Conservation (phyloP, 495 filamentous ascomycete genomes). For the Penicillium cinerascens region DNA sequence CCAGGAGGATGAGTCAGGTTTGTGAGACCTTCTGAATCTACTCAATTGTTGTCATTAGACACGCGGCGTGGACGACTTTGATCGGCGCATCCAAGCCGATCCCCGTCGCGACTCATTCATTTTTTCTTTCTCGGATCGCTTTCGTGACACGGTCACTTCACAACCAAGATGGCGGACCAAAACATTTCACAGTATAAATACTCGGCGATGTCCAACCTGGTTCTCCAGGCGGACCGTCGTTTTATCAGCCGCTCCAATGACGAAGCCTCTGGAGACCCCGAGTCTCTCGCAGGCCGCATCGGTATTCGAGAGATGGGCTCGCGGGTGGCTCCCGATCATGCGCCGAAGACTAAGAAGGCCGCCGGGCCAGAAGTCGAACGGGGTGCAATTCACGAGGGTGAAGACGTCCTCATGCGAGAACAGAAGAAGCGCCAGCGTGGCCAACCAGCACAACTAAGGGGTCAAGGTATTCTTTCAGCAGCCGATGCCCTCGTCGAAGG, state of each 20-base stretch:
- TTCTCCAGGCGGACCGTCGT: constrained; percentile 97
- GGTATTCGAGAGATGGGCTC: constrained; percentile 92
- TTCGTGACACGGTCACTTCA: constrained; percentile 10
- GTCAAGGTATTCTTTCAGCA: constrained; percentile 77
- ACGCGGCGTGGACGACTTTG: constrained; percentile 24
- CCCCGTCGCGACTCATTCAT: constrained; percentile 31
- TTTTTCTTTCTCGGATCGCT: constrained; percentile 19
- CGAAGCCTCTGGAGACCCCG: constrained; percentile 94
- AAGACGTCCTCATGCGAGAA: constrained; percentile 81
- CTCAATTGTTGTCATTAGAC: constrained; percentile 19
- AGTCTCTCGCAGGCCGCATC: constrained; percentile 92
- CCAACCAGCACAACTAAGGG: constrained; percentile 67
- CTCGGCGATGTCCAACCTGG: constrained; percentile 99
- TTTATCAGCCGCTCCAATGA: constrained; percentile 90
- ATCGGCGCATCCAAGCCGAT: constrained; percentile 34
- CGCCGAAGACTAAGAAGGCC: constrained; percentile 70
- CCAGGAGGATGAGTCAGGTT: constrained; percentile 43
- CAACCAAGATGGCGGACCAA: constrained; percentile 76
- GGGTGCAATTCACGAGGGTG: constrained; percentile 76
- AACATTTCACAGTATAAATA: constrained; percentile 99
- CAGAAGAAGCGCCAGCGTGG: constrained; percentile 81
- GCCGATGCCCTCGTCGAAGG: constrained; percentile 87
- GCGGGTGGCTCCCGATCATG: constrained; percentile 71
- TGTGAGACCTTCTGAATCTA: constrained; percentile 32
- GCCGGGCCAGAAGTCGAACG: constrained; percentile 66